These are phyloP conservation scores for Echria macrotheca DNA, from an alignment of 495 filamentous ascomycete species.

Conservation along the genomic window DNA sequence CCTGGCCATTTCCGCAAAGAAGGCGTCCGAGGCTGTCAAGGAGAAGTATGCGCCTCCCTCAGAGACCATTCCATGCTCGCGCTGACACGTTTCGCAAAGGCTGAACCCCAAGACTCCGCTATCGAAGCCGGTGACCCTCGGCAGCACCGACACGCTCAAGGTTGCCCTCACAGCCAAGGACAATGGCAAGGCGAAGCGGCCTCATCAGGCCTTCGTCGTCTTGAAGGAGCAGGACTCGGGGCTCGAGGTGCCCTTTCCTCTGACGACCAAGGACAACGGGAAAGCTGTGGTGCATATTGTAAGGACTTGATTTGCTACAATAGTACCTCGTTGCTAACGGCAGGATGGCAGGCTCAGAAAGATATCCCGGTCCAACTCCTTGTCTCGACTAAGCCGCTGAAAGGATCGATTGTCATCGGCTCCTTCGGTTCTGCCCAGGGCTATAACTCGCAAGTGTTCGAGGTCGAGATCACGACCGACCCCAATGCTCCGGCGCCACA, in stretches of 20 bases:
- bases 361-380: constrained; percentile 85
- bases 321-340: constrained; percentile 4
- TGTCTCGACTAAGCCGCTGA: constrained; percentile 55
- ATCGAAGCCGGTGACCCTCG: constrained; percentile 58
- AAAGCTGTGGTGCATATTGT: constrained; percentile 82
- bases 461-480: constrained; percentile 51
- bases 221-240: constrained; percentile 67
- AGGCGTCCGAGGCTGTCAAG: constrained; percentile 63
- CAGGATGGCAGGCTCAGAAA: constrained; percentile 66
- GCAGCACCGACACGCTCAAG: constrained; percentile 69
- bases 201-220: constrained; percentile 89
- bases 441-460: constrained; percentile 64
- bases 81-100: constrained; percentile 44
- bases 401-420: constrained; percentile 73
- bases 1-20: constrained; percentile 64
- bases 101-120: constrained; percentile 59
- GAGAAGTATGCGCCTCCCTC: constrained; percentile 55
- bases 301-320: constrained; percentile 25
- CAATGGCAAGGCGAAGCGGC: constrained; percentile 67
- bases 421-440: constrained; percentile 75
- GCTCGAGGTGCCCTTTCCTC: constrained; percentile 82
- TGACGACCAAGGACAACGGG: constrained; percentile 79
- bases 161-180: constrained; percentile 75
- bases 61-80: too few relatives aligned
- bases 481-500: constrained; percentile 53